Base-by-base conservation (phyloP, 176 grass and related monocot genomes). In the Tillandsia leiboldiana region DNA sequence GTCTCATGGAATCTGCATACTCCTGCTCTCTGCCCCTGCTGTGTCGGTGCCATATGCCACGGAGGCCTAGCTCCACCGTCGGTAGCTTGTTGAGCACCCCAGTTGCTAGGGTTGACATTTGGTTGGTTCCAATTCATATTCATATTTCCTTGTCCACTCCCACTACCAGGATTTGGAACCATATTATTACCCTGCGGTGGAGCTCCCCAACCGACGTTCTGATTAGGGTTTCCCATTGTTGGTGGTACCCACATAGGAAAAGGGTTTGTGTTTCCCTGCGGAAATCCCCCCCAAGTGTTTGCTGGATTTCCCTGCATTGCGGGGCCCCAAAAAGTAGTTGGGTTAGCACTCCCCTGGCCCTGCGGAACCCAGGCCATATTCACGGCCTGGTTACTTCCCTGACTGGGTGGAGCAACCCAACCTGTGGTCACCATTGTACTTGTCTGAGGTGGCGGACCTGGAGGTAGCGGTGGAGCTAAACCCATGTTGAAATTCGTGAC, bases 401-500 rank as follows among this genome's bases (percentile, higher is more conserved):
- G 86, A 66, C 82, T 84, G 10, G 70, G 79, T 80, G 33, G 33
- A 42, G 80, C 20, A 12, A 83, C 74, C 89, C 85, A 92, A 56
- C 82, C 85, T 61, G 84, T 57, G 74, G 83, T 92, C 33, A 81
- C 68, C 61, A 78, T 67, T 74, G 67, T 77, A 85, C 78, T 92
- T 83, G 33, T 42, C 33, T 42, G 33, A 42, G 33, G 33, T 42
- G 33, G 33, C 0, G 33, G 33, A 42, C 33, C 33, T 42, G 82
- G 65, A 53, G 84, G 82, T 33, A 71, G 49, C 65, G 78, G 80
- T 72, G 83, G 75, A 50, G 70, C 53, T 63, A 85, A 74, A 67
- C 84, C 84, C 91, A 96, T 87, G 84, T 87, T 93, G 72, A 82
- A 94, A 49, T 77, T 79, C 47, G 91, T 42, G 1, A 85, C 75